Conservation (phyloP, 805 yeast genomes). For the Yamadazyma kitorensis region DNA sequence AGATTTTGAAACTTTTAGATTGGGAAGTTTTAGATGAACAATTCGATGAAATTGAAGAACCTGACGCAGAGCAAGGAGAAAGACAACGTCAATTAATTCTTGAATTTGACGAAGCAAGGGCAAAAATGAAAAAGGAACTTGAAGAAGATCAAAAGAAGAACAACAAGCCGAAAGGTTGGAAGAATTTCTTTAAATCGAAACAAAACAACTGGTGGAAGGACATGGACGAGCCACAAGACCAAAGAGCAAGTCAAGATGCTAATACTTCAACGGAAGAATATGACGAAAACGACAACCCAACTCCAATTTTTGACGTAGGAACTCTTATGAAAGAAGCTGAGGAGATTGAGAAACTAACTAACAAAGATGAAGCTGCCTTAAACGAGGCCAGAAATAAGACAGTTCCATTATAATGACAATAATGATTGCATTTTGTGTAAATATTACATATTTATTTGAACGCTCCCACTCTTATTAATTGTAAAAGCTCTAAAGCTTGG, state of each 20-base stretch:
- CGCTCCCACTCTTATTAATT: no score
- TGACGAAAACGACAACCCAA: constrained; percentile 20
- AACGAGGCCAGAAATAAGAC: no score
- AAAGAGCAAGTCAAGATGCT: constrained; percentile 7
- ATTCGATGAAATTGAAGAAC: constrained; percentile 93
- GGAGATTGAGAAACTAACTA: constrained; percentile 40
- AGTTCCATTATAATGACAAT: no score
- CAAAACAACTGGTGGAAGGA: constrained; percentile 58
- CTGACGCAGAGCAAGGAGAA: constrained; percentile 83
- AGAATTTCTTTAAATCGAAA: constrained; percentile 45
- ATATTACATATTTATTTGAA: no score
- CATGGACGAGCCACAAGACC: constrained; percentile 25
- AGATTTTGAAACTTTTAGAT: constrained; percentile 61
- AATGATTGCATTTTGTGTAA: no score
- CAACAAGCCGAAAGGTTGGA: constrained; percentile 43
- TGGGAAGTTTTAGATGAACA: constrained; percentile 87
- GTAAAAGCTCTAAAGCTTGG: no score
- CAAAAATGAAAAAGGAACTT: constrained; percentile 49
- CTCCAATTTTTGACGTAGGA: constrained; percentile 42
- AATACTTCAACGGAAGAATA: constrained; percentile 13
- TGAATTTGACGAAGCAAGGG: constrained; percentile 85
- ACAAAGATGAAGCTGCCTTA: no score
- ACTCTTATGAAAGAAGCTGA: constrained; percentile 43
- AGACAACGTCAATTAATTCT: constrained; percentile 76
- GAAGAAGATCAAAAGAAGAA: constrained; percentile 17